Evolutionary conservation across 2,329 filamentous ascomycete species (phyloP).

Genomic region (Stachybotrys chartarum): DNA sequence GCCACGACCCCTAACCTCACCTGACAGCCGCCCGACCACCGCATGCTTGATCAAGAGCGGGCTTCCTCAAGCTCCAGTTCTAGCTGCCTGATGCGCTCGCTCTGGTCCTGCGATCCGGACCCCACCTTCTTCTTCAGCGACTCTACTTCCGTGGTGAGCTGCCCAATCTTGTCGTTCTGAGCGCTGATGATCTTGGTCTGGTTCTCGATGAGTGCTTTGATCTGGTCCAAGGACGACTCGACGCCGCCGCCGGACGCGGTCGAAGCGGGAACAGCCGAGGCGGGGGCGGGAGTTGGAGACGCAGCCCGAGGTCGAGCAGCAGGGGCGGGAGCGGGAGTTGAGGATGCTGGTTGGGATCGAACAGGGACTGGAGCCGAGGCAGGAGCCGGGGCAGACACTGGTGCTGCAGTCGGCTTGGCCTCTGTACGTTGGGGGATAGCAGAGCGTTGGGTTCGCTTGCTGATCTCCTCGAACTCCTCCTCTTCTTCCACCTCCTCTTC

Average conservation of each 20-base stretch:
- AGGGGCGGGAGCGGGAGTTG: conserved; percentile 8
- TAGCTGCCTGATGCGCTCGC: conserved; percentile 59
- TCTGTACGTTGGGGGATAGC: conserved; percentile 28
- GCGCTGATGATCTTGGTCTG: conserved; percentile 71
- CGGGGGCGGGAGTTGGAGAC: conserved; percentile 12
- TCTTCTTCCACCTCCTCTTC: conserved; percentile 55
- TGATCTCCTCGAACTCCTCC: conserved; percentile 77
- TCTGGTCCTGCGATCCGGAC: conserved; percentile 50
- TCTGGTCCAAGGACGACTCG: conserved; percentile 63
- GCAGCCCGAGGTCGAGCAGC: conserved; percentile 15
- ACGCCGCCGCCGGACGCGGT: conserved; percentile 31
- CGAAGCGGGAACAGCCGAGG: conserved; percentile 22
- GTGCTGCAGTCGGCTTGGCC: conserved; percentile 31
- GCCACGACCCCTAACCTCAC: neutral
- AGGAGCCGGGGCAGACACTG: conserved; percentile 10
- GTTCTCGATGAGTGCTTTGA: conserved; percentile 68
- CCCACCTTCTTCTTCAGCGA: conserved; percentile 71
- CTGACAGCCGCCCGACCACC: neutral
- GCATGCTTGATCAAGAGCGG: conserved; percentile 36
- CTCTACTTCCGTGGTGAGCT: conserved; percentile 68
- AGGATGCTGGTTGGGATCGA: neutral
- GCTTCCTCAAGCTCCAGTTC: conserved; percentile 61
- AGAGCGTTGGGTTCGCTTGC: conserved; percentile 63
- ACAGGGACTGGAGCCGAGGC: conserved; percentile 2
- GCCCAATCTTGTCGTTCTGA: conserved; percentile 70